phyloP scores from a whole-genome alignment of 108 stramenopile genomes.

The Cyclotella baltica region DNA sequence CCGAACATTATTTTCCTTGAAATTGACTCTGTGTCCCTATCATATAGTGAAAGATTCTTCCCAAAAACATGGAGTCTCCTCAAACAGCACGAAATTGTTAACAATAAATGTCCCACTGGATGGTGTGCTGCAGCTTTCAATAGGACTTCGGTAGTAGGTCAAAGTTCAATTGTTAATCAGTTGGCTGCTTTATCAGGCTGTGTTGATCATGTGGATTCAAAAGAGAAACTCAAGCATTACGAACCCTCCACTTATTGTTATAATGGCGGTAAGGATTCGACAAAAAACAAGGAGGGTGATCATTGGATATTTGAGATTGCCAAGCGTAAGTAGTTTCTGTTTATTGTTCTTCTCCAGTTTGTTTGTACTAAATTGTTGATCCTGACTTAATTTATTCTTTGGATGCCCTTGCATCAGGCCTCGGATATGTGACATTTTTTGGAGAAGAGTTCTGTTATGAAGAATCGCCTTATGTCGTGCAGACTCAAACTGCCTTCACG shows the following conservation, averaged over 20 bases:
- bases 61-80: conserved; percentile 48
- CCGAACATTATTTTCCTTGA: conserved; percentile 61
- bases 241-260: neutral
- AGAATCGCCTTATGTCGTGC: conserved; percentile 55
- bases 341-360: too few relatives aligned
- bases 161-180: conserved; percentile 59
- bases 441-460: conserved; percentile 73
- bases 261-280: neutral
- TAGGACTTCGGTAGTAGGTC: conserved; percentile 50
- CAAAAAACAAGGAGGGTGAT: neutral
- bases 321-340: neutral
- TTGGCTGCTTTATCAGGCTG: conserved; percentile 59
- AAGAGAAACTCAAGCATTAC: conserved; percentile 25
- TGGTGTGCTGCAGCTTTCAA: conserved; percentile 51
- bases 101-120: conserved; percentile 28
- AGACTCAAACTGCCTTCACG: conserved; percentile 44
- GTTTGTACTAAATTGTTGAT: too few relatives aligned
- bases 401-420: conserved; percentile 2
- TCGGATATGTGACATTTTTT: conserved; percentile 65
- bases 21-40: conserved; percentile 58
- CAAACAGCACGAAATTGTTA: conserved; percentile 29
- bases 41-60: conserved; percentile 59
- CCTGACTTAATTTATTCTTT: too few relatives aligned
- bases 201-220: conserved; percentile 1
- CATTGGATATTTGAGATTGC: conserved; percentile 28